Conservation (phyloP, 139 green algal genomes). For the Micractinium conductrix region DNA sequence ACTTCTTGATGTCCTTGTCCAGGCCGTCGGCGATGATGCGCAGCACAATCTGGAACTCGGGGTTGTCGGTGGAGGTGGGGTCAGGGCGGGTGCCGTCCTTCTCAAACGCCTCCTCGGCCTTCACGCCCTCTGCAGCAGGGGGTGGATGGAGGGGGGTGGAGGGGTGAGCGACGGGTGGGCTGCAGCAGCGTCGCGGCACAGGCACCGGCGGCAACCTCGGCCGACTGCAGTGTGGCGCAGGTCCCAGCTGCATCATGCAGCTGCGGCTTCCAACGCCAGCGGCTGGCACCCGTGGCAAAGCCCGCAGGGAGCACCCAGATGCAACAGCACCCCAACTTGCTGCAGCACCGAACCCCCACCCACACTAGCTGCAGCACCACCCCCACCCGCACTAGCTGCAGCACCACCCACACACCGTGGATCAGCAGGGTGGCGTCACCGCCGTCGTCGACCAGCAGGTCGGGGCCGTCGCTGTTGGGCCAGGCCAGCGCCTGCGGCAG, state of each 20-base stretch:
- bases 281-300: too few relatives aligned
- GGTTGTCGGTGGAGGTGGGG: constrained; percentile 94
- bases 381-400: not conserved
- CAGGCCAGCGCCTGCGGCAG: constrained; percentile 80
- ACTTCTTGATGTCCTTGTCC: constrained; percentile 59
- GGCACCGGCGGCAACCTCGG: too few relatives aligned
- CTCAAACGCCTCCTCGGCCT: constrained; percentile 93
- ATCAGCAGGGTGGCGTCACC: constrained; percentile 99
- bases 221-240: too few relatives aligned
- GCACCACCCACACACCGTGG: constrained; percentile 78
- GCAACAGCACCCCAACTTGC: not conserved
- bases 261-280: too few relatives aligned
- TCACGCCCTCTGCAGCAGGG: constrained; percentile 84
- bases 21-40: constrained; percentile 89
- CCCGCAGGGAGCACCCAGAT: not conserved
- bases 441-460: constrained; percentile 99
- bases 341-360: not conserved
- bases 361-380: not conserved
- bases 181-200: too few relatives aligned
- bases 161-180: not conserved
- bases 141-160: not conserved
- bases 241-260: not conserved
- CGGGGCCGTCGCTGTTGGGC: constrained; percentile 80
- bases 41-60: constrained; percentile 99
- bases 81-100: constrained; percentile 94